Percentiles rank a stretch among this genome's conserved stretches.
Evolutionary conservation across 2,329 filamentous ascomycete species (phyloP).

Genomic region (Zalaria obscura): DNA sequence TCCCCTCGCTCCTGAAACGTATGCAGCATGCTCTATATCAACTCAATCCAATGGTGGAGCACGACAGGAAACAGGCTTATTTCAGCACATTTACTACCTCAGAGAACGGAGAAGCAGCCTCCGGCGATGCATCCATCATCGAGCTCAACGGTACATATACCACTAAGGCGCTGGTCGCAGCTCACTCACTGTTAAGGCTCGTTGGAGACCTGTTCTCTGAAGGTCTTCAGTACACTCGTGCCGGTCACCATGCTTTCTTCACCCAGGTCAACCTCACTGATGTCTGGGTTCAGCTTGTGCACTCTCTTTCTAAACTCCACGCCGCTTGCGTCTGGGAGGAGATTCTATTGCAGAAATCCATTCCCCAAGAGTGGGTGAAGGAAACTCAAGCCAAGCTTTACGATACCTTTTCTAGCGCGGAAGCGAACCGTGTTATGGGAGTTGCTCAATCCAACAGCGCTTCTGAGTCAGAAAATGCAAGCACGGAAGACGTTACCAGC

Average conservation of each 20-base stretch:
- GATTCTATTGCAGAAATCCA: slow-evolving; percentile 55
- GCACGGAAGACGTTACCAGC: not conserved
- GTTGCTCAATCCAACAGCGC: slow-evolving; percentile 3
- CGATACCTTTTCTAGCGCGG: slow-evolving; percentile 14
- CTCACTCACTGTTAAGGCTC: slow-evolving; percentile 63
- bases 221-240: slow-evolving; percentile 30
- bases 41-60: slow-evolving; percentile 49
- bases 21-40: slow-evolving; percentile 55
- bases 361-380: slow-evolving; percentile 54
- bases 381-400: slow-evolving; percentile 28
- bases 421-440: slow-evolving; percentile 25
- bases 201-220: slow-evolving; percentile 34
- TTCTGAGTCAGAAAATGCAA: not conserved
- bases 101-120: slow-evolving; percentile 10
- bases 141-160: slow-evolving; percentile 53
- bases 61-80: slow-evolving; percentile 8
- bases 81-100: slow-evolving; percentile 7
- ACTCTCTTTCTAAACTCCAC: slow-evolving; percentile 63
- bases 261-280: slow-evolving; percentile 71
- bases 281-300: slow-evolving; percentile 61
- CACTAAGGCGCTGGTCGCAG: slow-evolving; percentile 63
- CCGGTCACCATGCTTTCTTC: slow-evolving; percentile 47
- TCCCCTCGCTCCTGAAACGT: slow-evolving; percentile 68
- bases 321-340: slow-evolving; percentile 76
- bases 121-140: not conserved